A percentile compares a stretch with the other conserved stretches of the same genome.
These are phyloP conservation scores for Plantago coronopus DNA, from an alignment of 305 asterid genomes.

Conservation along the genomic window DNA sequence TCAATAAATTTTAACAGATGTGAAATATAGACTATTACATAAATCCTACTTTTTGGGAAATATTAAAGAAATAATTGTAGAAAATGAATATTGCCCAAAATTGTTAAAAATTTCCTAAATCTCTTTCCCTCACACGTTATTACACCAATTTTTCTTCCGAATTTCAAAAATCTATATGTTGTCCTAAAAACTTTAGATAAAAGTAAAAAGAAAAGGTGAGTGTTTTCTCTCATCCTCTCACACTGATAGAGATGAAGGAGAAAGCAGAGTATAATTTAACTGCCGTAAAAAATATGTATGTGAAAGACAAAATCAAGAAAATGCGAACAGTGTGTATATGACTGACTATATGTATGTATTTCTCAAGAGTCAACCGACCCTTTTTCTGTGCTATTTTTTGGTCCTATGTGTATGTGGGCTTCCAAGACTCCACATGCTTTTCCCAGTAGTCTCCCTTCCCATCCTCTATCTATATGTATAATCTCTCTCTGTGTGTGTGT, in stretches of 20 bases:
- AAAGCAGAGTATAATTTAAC: background rate
- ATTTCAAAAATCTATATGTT: too few relatives aligned
- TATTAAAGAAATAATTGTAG: too few relatives aligned
- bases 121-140: too few relatives aligned
- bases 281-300: slow-evolving; percentile 1
- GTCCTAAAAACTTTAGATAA: too few relatives aligned
- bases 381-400: slow-evolving; percentile 13
- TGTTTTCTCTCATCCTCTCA: background rate
- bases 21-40: too few relatives aligned
- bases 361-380: slow-evolving; percentile 12
- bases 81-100: too few relatives aligned
- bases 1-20: too few relatives aligned
- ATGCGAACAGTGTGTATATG: background rate
- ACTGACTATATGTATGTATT: background rate
- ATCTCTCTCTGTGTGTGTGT: background rate
- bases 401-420: slow-evolving; percentile 16
- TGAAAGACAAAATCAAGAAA: background rate
- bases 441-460: background rate
- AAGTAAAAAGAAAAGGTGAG: too few relatives aligned
- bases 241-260: too few relatives aligned
- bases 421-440: slow-evolving; percentile 14
- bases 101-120: too few relatives aligned
- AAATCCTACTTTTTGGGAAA: too few relatives aligned
- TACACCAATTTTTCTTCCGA: too few relatives aligned
- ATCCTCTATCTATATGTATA: background rate